These are phyloP conservation scores for Penicillium sp. DNA, from an alignment of 2,329 filamentous ascomycete species.

Conservation along the genomic window DNA sequence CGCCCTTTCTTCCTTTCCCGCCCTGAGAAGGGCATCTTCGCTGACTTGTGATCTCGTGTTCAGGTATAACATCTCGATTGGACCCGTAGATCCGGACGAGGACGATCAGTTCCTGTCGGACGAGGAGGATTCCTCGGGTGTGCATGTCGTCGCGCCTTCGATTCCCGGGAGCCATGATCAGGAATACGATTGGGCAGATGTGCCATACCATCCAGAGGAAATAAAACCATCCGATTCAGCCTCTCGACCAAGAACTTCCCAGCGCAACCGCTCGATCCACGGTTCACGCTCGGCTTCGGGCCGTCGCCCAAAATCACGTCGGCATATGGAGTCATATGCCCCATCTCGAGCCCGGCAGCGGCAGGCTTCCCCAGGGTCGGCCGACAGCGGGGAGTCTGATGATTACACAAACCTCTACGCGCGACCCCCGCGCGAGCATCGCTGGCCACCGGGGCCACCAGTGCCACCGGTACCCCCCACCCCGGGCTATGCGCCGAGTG, in stretches of 20 bases:
- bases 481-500: conserved; percentile 44
- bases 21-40: no score
- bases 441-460: conserved; percentile 35
- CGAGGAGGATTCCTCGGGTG: conserved; percentile 51
- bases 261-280: conserved; percentile 46
- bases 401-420: conserved; percentile 60
- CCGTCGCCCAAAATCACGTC: conserved; percentile 43
- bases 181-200: conserved; percentile 45
- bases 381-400: conserved; percentile 68
- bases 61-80: conserved; percentile 51
- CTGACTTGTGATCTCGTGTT: conserved; percentile 18
- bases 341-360: conserved; percentile 45
- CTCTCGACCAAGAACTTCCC: conserved; percentile 47
- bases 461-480: conserved; percentile 19
- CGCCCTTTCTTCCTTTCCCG: neutral
- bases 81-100: conserved; percentile 40
- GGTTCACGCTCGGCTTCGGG: conserved; percentile 40
- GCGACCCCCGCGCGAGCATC: conserved; percentile 38
- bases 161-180: conserved; percentile 45
- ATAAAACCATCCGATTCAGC: conserved; percentile 54
- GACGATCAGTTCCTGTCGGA: conserved; percentile 47
- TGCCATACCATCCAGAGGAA: conserved; percentile 51
- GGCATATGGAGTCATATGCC: conserved; percentile 40
- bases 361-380: conserved; percentile 55
- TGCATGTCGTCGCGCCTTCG: conserved; percentile 48